Evolutionary conservation across 257 asterid species (phyloP), one percentile per base, ranked within the genome.

Genomic region (Eustoma russellianum): DNA sequence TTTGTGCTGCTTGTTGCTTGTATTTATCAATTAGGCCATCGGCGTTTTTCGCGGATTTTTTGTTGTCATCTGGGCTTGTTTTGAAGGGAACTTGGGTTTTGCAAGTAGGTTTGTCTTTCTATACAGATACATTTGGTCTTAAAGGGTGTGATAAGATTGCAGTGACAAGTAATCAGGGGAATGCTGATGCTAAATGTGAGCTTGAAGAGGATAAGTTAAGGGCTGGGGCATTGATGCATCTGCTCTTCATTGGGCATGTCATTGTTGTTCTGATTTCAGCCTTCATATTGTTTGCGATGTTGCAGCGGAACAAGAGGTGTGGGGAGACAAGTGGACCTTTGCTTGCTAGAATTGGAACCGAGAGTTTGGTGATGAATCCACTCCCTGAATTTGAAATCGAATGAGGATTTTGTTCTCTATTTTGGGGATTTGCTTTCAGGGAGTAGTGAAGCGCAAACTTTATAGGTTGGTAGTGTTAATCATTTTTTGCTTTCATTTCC

Each of bases 41-140:
- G 12, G 79, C 84, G 0, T 85, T 80, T 53, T 74, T 82, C 2
- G 92, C 84, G 0, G 92, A 82, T 48, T 77, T 73, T 73, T 33
- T 79, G 76, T 56, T 88, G 65, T 85, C 92, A 1, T 80, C 68
- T 24, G 85, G 82, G 50, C 57, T 85, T 56, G 57, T 85, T 53
- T 69, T 88, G 83, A 85, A 88, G 75, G 91, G 87, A 14, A 75
- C 79, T 62, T 88, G 97, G 95, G 84, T 75, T 24, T 30, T 88
- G 82, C 97, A 88, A 72, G 83, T 70, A 60, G 97, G 95, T 1
- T 51, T 88, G 46, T 78, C 86, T 1, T 66, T 85, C 41, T 88
- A 85, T 66, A 78, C 87, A 13, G 94, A 82, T 70, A 49, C 68
- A 13, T 82, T 88, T 65, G 65, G 72, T 51, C 59, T 77, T 51